A percentile compares a stretch with the other conserved stretches of the same genome.
These are phyloP conservation scores for Lactarius pseudohatsudake DNA, from an alignment of 768 basidiomycete genomes.

Conservation along the genomic window DNA sequence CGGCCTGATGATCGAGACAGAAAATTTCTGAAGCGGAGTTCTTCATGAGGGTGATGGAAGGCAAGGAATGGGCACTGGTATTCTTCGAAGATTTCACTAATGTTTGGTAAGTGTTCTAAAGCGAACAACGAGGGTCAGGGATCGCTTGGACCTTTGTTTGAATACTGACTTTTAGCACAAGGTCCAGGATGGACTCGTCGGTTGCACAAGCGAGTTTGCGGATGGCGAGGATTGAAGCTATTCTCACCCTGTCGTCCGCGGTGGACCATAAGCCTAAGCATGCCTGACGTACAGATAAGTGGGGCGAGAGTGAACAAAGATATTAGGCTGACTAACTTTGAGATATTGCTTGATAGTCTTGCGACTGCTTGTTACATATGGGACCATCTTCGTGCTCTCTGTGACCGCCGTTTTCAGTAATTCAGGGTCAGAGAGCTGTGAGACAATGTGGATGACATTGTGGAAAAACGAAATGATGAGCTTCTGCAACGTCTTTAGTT, in stretches of 20 bases:
- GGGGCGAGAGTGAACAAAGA: slow-evolving; percentile 2
- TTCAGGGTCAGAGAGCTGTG: slow-evolving; percentile 69
- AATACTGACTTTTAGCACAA: slow-evolving; percentile 74
- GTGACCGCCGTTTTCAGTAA: slow-evolving; percentile 67
- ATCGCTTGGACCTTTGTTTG: slow-evolving; percentile 7
- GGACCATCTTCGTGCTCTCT: slow-evolving; percentile 87
- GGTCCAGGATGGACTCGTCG: slow-evolving; percentile 79
- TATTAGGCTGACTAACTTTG: slow-evolving; percentile 53
- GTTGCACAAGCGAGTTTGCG: slow-evolving; percentile 73
- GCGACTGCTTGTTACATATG: slow-evolving; percentile 81
- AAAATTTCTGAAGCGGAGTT: slow-evolving; percentile 95
- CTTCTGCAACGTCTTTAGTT: slow-evolving; percentile 83
- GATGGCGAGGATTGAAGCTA: slow-evolving; percentile 84
- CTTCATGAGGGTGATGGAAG: slow-evolving; percentile 95
- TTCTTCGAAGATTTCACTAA: slow-evolving; percentile 82
- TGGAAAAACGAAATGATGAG: slow-evolving; percentile 87
- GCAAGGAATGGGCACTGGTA: slow-evolving; percentile 83
- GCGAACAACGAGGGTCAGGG: slow-evolving; percentile 2
- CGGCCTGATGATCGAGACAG: slow-evolving; percentile 64
- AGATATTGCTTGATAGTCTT: slow-evolving; percentile 85
- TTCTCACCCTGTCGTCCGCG: slow-evolving; percentile 75
- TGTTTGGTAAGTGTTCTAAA: slow-evolving; percentile 82
- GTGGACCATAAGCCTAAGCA: slow-evolving; percentile 84
- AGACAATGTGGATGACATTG: slow-evolving; percentile 77
- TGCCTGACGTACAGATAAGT: slow-evolving; percentile 46